Base-by-base conservation (phyloP, 164 flowering plant genomes). In the Tetracentron sinense region DNA sequence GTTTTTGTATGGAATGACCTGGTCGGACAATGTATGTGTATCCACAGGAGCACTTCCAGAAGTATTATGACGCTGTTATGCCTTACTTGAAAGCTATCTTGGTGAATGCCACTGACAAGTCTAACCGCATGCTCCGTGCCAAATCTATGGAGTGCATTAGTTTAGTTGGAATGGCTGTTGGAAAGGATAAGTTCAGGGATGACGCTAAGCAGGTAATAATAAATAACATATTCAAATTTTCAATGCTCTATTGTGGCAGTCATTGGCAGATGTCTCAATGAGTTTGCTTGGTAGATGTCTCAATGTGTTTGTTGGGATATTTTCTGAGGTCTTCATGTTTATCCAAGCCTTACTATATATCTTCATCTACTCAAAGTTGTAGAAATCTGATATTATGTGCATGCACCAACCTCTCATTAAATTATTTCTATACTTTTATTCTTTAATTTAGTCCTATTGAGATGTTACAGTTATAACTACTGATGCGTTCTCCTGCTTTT, bases 151-250 rank as follows among this genome's bases (percentile, higher is more conserved):
- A 95, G 74, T 95, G 99, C 78, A 92, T 95, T 69, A 95, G 99
- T 77, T 80, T 95, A 81, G 97, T 95, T 67, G 99, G 99, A 31
- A 95, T 95, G 99, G 99, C 99, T 65, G 99, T 95, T 77, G 99
- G 99, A 57, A 95, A 95, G 78, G 99, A 95, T 15, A 95, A 89
- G 71, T 95, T 95, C 74, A 84, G 93, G 78, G 90, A 85, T 69
- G 99, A 94, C 67, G 99, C 99, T 8, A 91, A 84, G 75, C 97
- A 94, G 96, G 99, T 90, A 72, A 49, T 15, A 35, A 46, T 29
- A 46, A 48, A 42, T 35, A 30, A 7, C 16, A 22, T 44, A 22
- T 28, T n/a, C 27, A 2, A 21, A 50, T 51, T 5, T 3, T 38
- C 20, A 51, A 21, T 21, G 12, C 23, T 20, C 21, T 51, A 0